Base-by-base conservation (phyloP, 1,139 yeast species). In the Ogataea hybrid region DNA sequence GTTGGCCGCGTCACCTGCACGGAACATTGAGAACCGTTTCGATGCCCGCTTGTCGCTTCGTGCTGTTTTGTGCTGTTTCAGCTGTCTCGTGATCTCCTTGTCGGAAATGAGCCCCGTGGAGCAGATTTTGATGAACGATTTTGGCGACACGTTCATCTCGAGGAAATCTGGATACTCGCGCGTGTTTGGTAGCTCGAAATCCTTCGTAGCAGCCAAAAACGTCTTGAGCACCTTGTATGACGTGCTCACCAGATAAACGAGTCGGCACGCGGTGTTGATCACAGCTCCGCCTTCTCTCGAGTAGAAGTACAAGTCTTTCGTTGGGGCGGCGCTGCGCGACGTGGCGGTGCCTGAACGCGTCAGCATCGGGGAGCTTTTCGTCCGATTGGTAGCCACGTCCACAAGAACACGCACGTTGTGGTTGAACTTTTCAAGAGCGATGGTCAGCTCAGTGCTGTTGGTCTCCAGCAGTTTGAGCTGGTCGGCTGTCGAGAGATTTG, bases 151-250 rank as follows among this genome's bases (percentile, higher is more conserved):
- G 47, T 71, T 69, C 65, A 81, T 75, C 30, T 62, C 62, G 7
- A 73, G 60, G 51, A 86, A 86, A 59, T 88, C 89, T 1, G 92
- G 87, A 57, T 86, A 87, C 23, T 80, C 71, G 51, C 94, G 70
- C 40, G 78, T 81, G 2, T 72, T 61, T 27, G 82, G 79, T 42
- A 88, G 66, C 54, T 77, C 78, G 62, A 86, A 85, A 57, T 87
- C 94, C 18, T 94, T 90, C 17, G 84, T 77, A 30, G 77, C 63
- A 18, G 77, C 75, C 31, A 59, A 23, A 15, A 59, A 40, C 15
- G 44, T 45, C 27, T 52, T 59, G 39, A 59, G 33, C 64, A 65
- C 41, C 66, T 62, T 49, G 59, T 68, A 49, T 65, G 60, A 71
- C 62, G 38, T 73, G 11, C 79, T 64, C 5, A 83, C 77, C 2